Base-by-base conservation (phyloP, 805 yeast species). In the Cyberlindnera maclurae region DNA sequence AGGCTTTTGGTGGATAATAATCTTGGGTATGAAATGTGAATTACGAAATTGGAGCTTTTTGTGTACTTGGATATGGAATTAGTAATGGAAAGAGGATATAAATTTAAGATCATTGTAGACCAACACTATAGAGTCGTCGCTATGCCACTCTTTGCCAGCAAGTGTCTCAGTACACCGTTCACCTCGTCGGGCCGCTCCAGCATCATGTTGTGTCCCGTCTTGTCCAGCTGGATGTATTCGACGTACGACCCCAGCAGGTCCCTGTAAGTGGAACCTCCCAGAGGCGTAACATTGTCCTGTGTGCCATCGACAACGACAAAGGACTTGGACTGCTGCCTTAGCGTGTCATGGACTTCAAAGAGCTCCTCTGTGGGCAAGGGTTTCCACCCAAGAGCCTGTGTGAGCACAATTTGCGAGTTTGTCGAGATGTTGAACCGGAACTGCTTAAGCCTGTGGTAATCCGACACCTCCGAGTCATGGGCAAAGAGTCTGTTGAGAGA, bases 401-500 rank as follows among this genome's bases (percentile, higher is more conserved):
- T 49, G 12, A 54, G 13, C 15, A 54, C 49, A 27, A 43, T 46
- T 2, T 29, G 31, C 1, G 56, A 47, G 15, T 47, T 43, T 8
- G 55, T 50, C 3, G 45, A 43, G 18, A 54, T 13, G 35, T 55
- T 55, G 38, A 46, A 53, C 39, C 46, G 53, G 40, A 53, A 52
- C 36, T 55, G 59, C 31, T 53, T 53, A 24, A 55, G 45, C 36
- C 46, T 53, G 29, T 35, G 30, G 33, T 34, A 53, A 24, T 44
- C 47, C 17, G 43, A 38, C 9, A 44, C 29, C 3, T 38, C 32
- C 4, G 40, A 36, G 5, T 42, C 33, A 7, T 28, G 22, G 3
- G 43, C 48, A 34, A 49, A 47, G 4, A 52, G 26, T 28, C 58
- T 44, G 4, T 27, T 41, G 17, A 55, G 16, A 2, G 59, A 53